Conservation (phyloP, 1,139 yeast species). For the Hyphopichia buzzinii region DNA sequence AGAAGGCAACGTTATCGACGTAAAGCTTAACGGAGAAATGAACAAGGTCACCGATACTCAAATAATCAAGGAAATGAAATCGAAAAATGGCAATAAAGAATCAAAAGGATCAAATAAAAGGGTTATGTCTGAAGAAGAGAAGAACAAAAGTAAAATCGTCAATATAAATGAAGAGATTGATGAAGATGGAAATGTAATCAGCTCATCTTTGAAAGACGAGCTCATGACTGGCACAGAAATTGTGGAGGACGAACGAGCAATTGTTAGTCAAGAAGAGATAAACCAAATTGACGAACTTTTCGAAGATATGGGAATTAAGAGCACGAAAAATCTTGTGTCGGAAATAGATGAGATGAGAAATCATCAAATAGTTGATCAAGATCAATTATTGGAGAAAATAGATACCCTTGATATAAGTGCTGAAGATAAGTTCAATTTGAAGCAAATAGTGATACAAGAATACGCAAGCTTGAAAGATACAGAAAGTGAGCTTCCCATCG, state of each 20-base stretch:
- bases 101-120: background rate
- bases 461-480: slow-evolving; percentile 3
- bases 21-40: slow-evolving; percentile 25
- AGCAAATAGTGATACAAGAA: slow-evolving; percentile 21
- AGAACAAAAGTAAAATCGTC: background rate
- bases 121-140: background rate
- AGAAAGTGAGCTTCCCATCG: slow-evolving; percentile 4
- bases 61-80: background rate
- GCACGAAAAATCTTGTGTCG: slow-evolving; percentile 7
- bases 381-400: slow-evolving; percentile 24
- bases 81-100: background rate
- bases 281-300: slow-evolving; percentile 44
- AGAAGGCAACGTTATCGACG: slow-evolving; percentile 59
- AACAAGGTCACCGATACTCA: background rate
- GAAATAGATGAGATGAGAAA: slow-evolving; percentile 8
- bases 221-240: background rate
- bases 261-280: slow-evolving; percentile 11
- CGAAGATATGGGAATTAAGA: slow-evolving; percentile 48
- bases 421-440: slow-evolving; percentile 51
- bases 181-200: slow-evolving; percentile 67
- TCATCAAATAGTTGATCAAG: slow-evolving; percentile 13
- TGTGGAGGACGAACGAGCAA: background rate
- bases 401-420: slow-evolving; percentile 42
- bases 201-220: slow-evolving; percentile 2
- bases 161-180: slow-evolving; percentile 62